Evolutionary conservation across 1,139 yeast species (phyloP).

Genomic region (Zygoascus meyerae): DNA sequence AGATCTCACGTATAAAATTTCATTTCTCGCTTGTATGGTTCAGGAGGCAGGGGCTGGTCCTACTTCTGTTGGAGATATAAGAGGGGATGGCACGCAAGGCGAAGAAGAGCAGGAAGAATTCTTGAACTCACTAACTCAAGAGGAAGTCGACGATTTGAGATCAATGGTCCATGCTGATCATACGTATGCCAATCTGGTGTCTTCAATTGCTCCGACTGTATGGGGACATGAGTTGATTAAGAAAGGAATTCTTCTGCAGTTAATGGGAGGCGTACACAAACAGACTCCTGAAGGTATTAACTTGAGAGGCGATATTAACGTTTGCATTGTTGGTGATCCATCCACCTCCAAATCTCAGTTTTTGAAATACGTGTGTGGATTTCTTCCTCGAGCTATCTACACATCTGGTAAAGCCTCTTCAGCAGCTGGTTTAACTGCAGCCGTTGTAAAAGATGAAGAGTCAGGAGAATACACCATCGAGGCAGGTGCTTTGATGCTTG

Average conservation of each 20-base stretch:
- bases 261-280: conserved; percentile 95
- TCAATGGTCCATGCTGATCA: conserved; percentile 90
- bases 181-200: conserved; percentile 76
- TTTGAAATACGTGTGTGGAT: conserved; percentile 84
- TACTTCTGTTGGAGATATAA: conserved; percentile 38
- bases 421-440: conserved; percentile 98
- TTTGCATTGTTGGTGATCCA: conserved; percentile 97
- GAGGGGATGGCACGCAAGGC: conserved; percentile 39
- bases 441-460: conserved; percentile 96
- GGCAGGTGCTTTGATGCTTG: conserved; percentile 98
- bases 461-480: conserved; percentile 96
- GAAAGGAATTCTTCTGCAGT: conserved; percentile 82
- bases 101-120: conserved; percentile 67
- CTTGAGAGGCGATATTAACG: conserved; percentile 93
- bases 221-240: conserved; percentile 94
- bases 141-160: conserved; percentile 79
- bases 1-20: conserved; percentile 85
- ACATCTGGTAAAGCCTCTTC: conserved; percentile 98
- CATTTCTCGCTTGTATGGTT: conserved; percentile 90
- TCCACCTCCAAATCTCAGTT: conserved; percentile 97
- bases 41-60: conserved; percentile 35
- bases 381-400: conserved; percentile 91
- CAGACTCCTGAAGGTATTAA: conserved; percentile 91
- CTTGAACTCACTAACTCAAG: conserved; percentile 69
- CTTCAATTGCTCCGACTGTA: conserved; percentile 93